Conservation (phyloP, 1,284 basidiomycete genomes). For the Coriolopsis trogii region DNA sequence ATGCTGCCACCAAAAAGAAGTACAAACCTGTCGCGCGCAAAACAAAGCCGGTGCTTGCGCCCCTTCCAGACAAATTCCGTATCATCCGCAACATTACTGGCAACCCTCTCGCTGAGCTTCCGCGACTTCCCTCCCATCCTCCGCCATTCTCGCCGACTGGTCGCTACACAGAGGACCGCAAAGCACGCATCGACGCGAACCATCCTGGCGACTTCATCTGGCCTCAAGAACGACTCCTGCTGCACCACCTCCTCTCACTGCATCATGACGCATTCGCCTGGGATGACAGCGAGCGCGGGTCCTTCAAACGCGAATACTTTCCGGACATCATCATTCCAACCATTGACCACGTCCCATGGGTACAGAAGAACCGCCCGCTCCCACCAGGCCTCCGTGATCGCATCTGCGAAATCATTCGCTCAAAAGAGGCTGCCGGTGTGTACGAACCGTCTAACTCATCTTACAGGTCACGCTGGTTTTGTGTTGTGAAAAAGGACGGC, state of each 20-base stretch:
- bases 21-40: constrained; percentile 41
- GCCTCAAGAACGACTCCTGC: constrained; percentile 33
- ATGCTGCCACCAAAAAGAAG: constrained; percentile 29
- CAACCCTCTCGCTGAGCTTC: constrained; percentile 37
- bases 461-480: constrained; percentile 44
- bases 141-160: constrained; percentile 33
- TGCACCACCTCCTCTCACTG: constrained; percentile 35
- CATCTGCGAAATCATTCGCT: constrained; percentile 35
- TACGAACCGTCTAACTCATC: constrained; percentile 42
- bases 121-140: constrained; percentile 27
- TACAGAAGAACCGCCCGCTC: constrained; percentile 40
- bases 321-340: constrained; percentile 36
- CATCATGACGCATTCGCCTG: constrained; percentile 39
- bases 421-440: constrained; percentile 36
- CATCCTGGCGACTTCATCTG: constrained; percentile 35
- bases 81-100: constrained; percentile 37
- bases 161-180: constrained; percentile 37
- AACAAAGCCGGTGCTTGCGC: constrained; percentile 31
- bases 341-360: constrained; percentile 40
- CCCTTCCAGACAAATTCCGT: constrained; percentile 34
- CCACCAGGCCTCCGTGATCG: constrained; percentile 39
- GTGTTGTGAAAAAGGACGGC: constrained; percentile 42
- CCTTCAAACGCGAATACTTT: constrained; percentile 40
- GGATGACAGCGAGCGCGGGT: constrained; percentile 36
- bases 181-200: constrained; percentile 26